A percentile compares a stretch with the other conserved stretches of the same genome.
These are phyloP conservation scores for Wickerhamiella allomyrinae DNA, from an alignment of 805 yeast genomes.

Conservation along the genomic window DNA sequence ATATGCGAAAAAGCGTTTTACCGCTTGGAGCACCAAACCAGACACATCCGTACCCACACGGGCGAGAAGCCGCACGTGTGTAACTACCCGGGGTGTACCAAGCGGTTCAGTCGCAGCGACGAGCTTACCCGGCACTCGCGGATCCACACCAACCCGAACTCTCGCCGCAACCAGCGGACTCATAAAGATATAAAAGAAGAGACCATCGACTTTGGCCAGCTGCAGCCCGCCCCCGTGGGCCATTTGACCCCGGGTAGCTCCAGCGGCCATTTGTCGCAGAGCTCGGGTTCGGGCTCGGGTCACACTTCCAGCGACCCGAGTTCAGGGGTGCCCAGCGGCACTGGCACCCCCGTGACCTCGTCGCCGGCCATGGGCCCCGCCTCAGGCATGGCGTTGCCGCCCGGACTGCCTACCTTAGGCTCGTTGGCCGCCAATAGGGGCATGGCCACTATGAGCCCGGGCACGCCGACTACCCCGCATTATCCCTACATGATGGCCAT, in stretches of 20 bases:
- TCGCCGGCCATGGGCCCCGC: not conserved
- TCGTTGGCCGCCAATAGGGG: constrained; percentile 5
- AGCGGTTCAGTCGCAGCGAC: constrained; percentile 67
- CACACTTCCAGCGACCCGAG: not conserved
- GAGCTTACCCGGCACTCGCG: constrained; percentile 77
- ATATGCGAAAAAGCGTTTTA: constrained; percentile 77
- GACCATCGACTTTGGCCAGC: not conserved
- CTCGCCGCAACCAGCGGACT: constrained; percentile 18
- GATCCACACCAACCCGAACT: constrained; percentile 41
- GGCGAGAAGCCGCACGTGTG: constrained; percentile 89
- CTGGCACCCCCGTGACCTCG: not conserved
- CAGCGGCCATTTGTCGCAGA: no score
- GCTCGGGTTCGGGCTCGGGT: not conserved
- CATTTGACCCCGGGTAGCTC: not conserved
- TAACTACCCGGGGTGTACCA: constrained; percentile 59
- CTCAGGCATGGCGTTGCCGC: not conserved
- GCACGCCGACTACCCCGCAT: not conserved
- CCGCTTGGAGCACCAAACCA: constrained; percentile 77
- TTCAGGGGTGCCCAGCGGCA: not conserved
- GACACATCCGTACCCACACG: constrained; percentile 85
- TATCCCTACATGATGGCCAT: constrained; percentile 7
- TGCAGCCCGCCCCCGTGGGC: not conserved
- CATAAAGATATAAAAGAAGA: not conserved
- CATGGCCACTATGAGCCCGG: not conserved
- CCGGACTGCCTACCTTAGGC: not conserved